Percentiles rank a stretch among this genome's conserved stretches.
Evolutionary conservation across 768 basidiomycete species (phyloP).

Genomic region (Lactarius vividus): DNA sequence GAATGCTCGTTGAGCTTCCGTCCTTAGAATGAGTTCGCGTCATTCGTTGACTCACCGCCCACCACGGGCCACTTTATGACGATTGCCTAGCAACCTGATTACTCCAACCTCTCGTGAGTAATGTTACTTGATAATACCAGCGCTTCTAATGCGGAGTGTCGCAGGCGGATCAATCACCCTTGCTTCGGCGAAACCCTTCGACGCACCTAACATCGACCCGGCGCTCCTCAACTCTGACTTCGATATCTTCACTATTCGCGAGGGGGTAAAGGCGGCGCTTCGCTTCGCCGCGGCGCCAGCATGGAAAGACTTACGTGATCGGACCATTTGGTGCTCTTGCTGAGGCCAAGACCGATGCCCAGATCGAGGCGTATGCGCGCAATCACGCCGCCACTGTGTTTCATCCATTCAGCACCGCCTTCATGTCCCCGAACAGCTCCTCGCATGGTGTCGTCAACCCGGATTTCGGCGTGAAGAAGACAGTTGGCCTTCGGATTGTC

Average conservation of each 20-base stretch:
- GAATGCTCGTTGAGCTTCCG: neutral
- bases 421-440: conserved; percentile 40
- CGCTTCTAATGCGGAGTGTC: neutral
- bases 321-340: conserved; percentile 5
- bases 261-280: conserved; percentile 9
- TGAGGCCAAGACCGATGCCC: conserved; percentile 21
- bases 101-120: conserved; percentile 28
- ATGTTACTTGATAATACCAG: neutral
- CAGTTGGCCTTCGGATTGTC: conserved; percentile 40
- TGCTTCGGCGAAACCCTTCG: conserved; percentile 30
- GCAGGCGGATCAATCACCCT: conserved; percentile 31
- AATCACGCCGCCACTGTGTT: conserved; percentile 26
- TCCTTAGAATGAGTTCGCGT: conserved; percentile 13
- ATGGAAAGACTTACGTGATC: conserved; percentile 12
- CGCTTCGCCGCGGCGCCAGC: conserved; percentile 8
- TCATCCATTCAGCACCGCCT: conserved; percentile 38
- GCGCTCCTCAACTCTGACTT: conserved; percentile 11
- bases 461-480: conserved; percentile 43
- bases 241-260: conserved; percentile 15
- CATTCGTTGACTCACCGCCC: conserved; percentile 17
- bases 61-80: conserved; percentile 29
- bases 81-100: conserved; percentile 22
- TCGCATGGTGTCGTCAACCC: conserved; percentile 44
- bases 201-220: conserved; percentile 32
- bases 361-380: conserved; percentile 28